Evolutionary conservation across 208 protist genomes (phyloP).

Genomic region (Leishmania amazonensis): DNA sequence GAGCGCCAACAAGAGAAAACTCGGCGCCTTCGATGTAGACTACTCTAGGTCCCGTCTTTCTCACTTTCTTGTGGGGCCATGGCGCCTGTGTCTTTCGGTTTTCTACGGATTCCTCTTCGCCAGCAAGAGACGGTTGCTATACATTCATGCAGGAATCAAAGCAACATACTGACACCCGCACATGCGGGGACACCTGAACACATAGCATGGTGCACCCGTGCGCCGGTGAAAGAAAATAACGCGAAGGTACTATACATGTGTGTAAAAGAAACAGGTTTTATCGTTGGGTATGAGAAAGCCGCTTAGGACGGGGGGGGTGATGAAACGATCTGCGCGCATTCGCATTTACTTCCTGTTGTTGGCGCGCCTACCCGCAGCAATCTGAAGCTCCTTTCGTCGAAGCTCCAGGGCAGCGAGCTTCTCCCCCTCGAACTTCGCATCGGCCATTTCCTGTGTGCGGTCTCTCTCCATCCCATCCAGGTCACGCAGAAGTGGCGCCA

Average conservation of each 20-base stretch:
- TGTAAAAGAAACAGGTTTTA: background rate
- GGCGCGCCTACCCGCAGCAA: conserved; percentile 29
- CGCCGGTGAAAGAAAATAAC: background rate
- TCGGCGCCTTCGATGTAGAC: background rate
- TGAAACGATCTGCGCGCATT: background rate
- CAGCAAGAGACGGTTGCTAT: background rate
- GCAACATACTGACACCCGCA: background rate
- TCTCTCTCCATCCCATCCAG: conserved; percentile 56
- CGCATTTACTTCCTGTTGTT: conserved; percentile 15
- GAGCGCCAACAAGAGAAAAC: background rate
- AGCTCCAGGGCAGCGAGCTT: conserved; percentile 67
- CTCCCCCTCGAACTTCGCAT: conserved; percentile 78
- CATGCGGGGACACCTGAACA: background rate
- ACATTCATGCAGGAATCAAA: background rate
- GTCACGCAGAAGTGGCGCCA: conserved; percentile 63
- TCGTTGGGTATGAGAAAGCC: background rate
- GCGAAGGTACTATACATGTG: conserved; percentile 6
- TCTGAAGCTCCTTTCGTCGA: conserved; percentile 74
- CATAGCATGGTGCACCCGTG: background rate
- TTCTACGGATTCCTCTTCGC: background rate
- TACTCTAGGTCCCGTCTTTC: background rate
- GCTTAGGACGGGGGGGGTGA: too few relatives aligned
- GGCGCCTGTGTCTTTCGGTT: background rate
- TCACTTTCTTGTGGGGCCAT: background rate
- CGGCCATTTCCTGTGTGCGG: conserved; percentile 59